These are phyloP conservation scores for Colletotrichum brevisporum DNA, from an alignment of 2,329 filamentous ascomycete species.

Conservation along the genomic window DNA sequence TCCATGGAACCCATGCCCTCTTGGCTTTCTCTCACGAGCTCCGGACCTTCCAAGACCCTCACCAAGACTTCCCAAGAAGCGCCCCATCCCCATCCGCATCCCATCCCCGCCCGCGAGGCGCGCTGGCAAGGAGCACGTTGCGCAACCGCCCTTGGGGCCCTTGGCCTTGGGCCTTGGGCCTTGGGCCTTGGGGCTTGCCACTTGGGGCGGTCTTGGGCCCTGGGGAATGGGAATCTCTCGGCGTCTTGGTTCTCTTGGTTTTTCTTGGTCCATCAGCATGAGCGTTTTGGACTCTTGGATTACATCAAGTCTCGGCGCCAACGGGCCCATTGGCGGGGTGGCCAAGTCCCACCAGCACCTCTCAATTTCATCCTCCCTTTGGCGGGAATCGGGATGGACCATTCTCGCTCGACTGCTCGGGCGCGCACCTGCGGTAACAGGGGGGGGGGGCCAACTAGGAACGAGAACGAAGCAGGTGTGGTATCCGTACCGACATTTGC, in stretches of 20 bases:
- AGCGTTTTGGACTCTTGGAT: conserved; percentile 33
- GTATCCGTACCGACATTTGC: not conserved
- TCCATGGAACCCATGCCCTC: conserved; percentile 31
- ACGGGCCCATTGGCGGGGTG: conserved; percentile 15
- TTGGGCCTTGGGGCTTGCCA: not conserved
- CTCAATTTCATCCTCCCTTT: conserved; percentile 25
- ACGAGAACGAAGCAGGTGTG: not conserved
- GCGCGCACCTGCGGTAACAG: conserved; percentile 9
- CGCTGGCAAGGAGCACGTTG: conserved; percentile 23
- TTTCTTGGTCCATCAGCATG: conserved; percentile 28
- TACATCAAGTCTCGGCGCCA: conserved; percentile 37
- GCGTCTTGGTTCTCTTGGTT: conserved; percentile 19
- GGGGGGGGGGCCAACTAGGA: not conserved
- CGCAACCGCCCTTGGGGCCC: not conserved
- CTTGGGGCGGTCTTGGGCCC: not conserved
- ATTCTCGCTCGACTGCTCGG: conserved; percentile 6
- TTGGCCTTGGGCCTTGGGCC: not conserved
- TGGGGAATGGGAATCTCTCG: conserved; percentile 29
- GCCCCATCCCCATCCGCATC: conserved; percentile 9
- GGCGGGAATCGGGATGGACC: not conserved
- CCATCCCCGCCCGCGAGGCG: conserved; percentile 6
- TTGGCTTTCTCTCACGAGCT: conserved; percentile 32
- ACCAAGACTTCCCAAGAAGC: conserved; percentile 17
- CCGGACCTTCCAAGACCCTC: conserved; percentile 27
- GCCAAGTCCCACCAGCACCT: conserved; percentile 27